A percentile compares a stretch with the other conserved stretches of the same genome.
These are phyloP conservation scores for Smittium culicis DNA, from an alignment of 371 early-diverging fungal genomes.

Conservation along the genomic window DNA sequence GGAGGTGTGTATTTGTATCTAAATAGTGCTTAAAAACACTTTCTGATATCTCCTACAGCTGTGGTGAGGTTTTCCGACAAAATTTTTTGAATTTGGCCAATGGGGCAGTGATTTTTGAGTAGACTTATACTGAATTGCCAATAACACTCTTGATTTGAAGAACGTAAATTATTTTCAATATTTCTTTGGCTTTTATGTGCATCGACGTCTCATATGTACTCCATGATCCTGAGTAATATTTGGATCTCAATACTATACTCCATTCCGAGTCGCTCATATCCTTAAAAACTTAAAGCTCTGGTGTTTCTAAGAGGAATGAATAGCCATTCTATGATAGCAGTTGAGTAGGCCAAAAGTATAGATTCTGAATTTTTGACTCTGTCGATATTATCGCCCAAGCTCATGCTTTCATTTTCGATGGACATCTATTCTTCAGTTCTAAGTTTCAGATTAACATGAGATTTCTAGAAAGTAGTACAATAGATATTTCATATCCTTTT, in stretches of 20 bases:
- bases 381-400: neutral
- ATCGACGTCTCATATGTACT: neutral
- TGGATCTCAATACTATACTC: neutral
- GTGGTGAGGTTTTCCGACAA: neutral
- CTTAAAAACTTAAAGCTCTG: neutral
- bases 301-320: neutral
- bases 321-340: neutral
- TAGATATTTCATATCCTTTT: neutral
- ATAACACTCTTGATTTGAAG: neutral
- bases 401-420: neutral
- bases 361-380: neutral
- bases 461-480: neutral
- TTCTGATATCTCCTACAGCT: neutral
- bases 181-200: neutral
- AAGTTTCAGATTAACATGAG: neutral
- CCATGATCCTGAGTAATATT: neutral
- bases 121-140: neutral
- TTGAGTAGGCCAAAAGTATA: neutral
- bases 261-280: neutral
- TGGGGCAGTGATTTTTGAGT: neutral
- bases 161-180: neutral
- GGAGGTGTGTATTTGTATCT: neutral
- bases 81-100: neutral
- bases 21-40: slow-evolving; percentile 15
- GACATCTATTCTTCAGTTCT: neutral